Base-by-base conservation (phyloP, 106 monocot species). In the Allium cepa region DNA sequence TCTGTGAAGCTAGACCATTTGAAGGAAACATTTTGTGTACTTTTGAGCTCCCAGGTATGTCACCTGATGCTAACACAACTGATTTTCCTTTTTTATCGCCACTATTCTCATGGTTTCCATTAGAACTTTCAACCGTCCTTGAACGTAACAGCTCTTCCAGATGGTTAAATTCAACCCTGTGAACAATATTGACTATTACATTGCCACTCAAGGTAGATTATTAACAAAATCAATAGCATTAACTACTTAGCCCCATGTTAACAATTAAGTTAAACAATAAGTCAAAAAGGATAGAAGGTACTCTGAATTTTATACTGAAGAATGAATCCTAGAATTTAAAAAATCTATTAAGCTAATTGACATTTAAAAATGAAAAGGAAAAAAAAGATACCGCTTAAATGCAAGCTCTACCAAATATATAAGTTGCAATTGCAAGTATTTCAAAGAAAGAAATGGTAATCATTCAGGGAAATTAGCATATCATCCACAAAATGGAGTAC, bases 161-260 rank as follows among this genome's bases (percentile, higher is more conserved):
- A 52, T 47, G 76, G 17, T 82, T 76, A 79, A 82, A 86, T 64
- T 86, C 82, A 70, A 49, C 76, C 78, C 86, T 86, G 79, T 58
- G 17, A 48, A 26, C 12, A 66, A 16, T 11, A 36, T 36, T 36
- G 36, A 36, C 36, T 36, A 36, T 36, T 36, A 36, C 36, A 36
- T 4, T 36, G 36, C 36, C 36, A 36, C 36, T 36, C 1, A 36
- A 36, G 36, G 36, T 36, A 36, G 36, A 36, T 36, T 36, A 5
- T 5, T 36, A 36, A 36, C 36, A 36, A 36, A 36, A 36, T 36
- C 36, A 36, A 36, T 36, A 36, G 36, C 36, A 36, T 36, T 36
- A 36, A 36, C 36, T 36, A 36, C 36, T 36, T 36, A 36, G 36
- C 3, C 36, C 4, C 36, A 4, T 36, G 36, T 36, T 36, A 36